Percentiles rank a stretch among this genome's conserved stretches.
Evolutionary conservation across 1,284 basidiomycete species (phyloP).

Genomic region (Coniferiporia weirii): DNA sequence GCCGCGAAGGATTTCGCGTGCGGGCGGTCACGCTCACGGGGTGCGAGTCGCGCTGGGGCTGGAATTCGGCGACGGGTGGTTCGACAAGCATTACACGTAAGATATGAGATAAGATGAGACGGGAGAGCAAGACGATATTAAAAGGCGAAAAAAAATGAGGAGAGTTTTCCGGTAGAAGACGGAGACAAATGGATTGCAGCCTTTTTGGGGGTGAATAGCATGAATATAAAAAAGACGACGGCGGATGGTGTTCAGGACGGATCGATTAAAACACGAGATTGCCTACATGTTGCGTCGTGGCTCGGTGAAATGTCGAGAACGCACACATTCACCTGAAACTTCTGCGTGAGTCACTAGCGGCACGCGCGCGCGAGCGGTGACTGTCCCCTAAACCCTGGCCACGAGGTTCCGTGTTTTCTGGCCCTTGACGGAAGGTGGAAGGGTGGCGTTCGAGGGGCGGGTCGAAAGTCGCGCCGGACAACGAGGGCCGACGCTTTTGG

Average conservation of each 20-base stretch:
- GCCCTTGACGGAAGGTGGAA: not conserved
- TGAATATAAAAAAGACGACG: slow-evolving; percentile 2
- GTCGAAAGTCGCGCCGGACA: slow-evolving; percentile 17
- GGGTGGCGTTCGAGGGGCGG: not conserved
- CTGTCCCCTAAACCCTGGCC: slow-evolving; percentile 13
- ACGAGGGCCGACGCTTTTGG: slow-evolving; percentile 16
- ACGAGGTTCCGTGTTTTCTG: slow-evolving; percentile 3
- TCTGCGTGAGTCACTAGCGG: slow-evolving; percentile 17
- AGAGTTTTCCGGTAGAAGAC: too few species aligned
- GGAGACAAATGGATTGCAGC: too few species aligned
- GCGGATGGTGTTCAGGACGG: not conserved
- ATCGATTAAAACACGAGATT: not conserved
- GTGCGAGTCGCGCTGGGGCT: too few species aligned
- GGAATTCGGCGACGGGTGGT: too few species aligned
- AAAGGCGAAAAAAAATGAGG: too few species aligned
- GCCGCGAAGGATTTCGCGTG: too few species aligned
- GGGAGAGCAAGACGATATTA: too few species aligned
- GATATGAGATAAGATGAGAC: too few species aligned
- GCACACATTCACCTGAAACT: slow-evolving; percentile 3
- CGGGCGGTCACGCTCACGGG: too few species aligned
- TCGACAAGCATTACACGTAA: too few species aligned
- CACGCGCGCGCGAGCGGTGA: slow-evolving; percentile 7
- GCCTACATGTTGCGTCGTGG: slow-evolving; percentile 6
- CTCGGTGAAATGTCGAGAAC: not conserved
- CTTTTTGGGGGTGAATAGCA: not conserved